A percentile compares a stretch with the other conserved stretches of the same genome.
Conservation (phyloP, 2,329 filamentous ascomycete species). For the Harringtonia aguacate region DNA sequence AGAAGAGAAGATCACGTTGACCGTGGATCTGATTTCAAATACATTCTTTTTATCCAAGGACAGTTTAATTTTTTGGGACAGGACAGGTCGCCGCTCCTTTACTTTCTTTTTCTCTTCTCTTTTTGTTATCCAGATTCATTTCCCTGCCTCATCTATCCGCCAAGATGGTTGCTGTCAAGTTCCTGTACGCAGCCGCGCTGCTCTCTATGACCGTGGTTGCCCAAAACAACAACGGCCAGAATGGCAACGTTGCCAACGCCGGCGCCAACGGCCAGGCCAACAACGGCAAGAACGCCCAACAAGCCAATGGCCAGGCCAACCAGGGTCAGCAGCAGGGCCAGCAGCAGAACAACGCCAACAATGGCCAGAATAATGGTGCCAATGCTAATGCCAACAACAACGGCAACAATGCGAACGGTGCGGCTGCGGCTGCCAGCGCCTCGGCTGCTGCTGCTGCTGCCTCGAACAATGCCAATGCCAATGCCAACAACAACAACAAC, state of each 20-base stretch:
- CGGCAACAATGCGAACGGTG: not conserved
- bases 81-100: conserved; percentile 9
- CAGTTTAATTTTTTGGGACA: conserved; percentile 4
- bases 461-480: not conserved
- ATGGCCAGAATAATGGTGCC: conserved; percentile 2
- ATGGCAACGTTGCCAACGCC: conserved; percentile 1
- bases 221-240: conserved; percentile 9
- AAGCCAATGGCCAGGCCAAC: not conserved
- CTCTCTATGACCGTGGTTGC: conserved; percentile 16
- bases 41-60: conserved; percentile 10
- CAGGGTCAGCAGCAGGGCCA: not conserved
- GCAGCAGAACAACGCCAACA: not conserved
- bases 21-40: conserved; percentile 17
- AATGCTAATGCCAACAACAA: not conserved
- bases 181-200: conserved; percentile 18
- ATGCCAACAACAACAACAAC: conserved; percentile 1
- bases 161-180: conserved; percentile 17
- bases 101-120: not conserved
- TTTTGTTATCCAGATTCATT: conserved; percentile 7
- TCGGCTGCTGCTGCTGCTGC: not conserved
- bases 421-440: not conserved
- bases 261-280: not conserved
- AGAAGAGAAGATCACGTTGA: conserved; percentile 22
- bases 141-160: not conserved
- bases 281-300: not conserved